Base-by-base conservation (phyloP, 495 filamentous ascomycete species). In the Bathelium albidoporum region DNA sequence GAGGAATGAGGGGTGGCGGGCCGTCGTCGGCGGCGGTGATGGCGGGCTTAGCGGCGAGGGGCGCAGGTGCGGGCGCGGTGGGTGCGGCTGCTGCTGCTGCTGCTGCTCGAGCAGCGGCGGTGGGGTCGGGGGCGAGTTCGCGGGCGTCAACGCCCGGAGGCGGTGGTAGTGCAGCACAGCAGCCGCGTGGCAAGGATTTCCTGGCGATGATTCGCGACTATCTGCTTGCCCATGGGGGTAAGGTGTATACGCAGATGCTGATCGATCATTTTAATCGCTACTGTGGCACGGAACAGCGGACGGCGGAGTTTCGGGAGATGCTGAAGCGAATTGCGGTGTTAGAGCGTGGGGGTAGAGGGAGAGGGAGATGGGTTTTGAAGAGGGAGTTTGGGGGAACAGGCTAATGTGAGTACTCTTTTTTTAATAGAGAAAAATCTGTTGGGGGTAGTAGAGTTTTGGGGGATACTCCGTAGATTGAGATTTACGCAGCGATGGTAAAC, bases 231-330 rank as follows among this genome's bases (percentile, higher is more conserved):
- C 89, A 93, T 62, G 87, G 85, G 1, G 89, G 89, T 1, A 76
- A 80, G 16, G 89, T 85, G 7, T 83, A 85, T 29, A 89, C 85
- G 20, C 87, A 91, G 75, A 79, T 85, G 73, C 74, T 96, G 65
- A 85, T 95, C 24, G 86, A 93, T 68, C 88, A 95, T 65, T 95
- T 92, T 55, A 83, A 85, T 70, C 78, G 78, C n/a, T 84, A 77
- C 62, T 85, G 83, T 66, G 76, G 74, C 1, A 85, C 79, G 22
- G 70, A 77, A 32, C 75, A 81, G 66, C 76, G 77, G 52, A 81
- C 78, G 29, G 78, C 79, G n/a, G 83, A 87, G 68, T 88, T 88
- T 67, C 82, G 84, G 69, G 81, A 83, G 65, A 81, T 81, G 74
- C 72, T 88, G 64, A 83, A 81, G 70, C 71, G 70, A 62, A 80